Evolutionary conservation across 2,329 filamentous ascomycete species (phyloP).

Genomic region (Colletotrichum horii): DNA sequence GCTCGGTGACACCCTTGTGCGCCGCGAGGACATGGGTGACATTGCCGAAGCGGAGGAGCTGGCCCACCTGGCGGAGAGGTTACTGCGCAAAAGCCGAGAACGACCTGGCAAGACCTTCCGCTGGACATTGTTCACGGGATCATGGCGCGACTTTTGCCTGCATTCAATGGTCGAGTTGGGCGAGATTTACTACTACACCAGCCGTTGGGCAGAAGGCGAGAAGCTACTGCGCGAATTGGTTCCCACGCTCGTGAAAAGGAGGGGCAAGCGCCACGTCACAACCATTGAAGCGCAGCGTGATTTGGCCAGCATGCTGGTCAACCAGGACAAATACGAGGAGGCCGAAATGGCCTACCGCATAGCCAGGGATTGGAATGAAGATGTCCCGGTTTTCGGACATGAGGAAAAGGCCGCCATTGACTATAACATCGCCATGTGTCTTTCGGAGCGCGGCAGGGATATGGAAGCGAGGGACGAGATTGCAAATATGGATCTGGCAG

Average conservation of each 20-base stretch:
- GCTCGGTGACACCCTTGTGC: constrained; percentile 23
- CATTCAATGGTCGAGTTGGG: constrained; percentile 26
- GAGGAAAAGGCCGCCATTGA: constrained; percentile 25
- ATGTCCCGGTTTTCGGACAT: constrained; percentile 19
- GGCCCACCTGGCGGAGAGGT: constrained; percentile 13
- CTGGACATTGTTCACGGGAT: constrained; percentile 19
- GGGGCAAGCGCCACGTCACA: constrained; percentile 19
- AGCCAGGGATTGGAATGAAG: constrained; percentile 22
- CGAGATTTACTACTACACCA: constrained; percentile 27
- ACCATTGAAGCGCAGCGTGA: constrained; percentile 25
- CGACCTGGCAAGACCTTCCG: constrained; percentile 7
- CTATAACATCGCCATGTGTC: constrained; percentile 25
- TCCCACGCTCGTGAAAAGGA: constrained; percentile 14
- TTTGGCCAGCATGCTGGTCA: constrained; percentile 23
- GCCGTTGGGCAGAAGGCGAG: constrained; percentile 23
- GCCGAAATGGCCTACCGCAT: constrained; percentile 21
- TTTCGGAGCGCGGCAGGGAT: constrained; percentile 21
- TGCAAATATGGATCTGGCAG: constrained; percentile 19
- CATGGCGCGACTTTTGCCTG: constrained; percentile 23
- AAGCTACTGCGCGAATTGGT: constrained; percentile 23
- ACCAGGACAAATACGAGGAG: constrained; percentile 22
- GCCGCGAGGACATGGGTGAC: constrained; percentile 21
- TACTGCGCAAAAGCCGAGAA: constrained; percentile 10
- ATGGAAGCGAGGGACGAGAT: constrained; percentile 16
- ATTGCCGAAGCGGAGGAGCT: constrained; percentile 17